Base-by-base conservation (phyloP, 1,284 basidiomycete genomes). In the Fomitiporia mediterranea region DNA sequence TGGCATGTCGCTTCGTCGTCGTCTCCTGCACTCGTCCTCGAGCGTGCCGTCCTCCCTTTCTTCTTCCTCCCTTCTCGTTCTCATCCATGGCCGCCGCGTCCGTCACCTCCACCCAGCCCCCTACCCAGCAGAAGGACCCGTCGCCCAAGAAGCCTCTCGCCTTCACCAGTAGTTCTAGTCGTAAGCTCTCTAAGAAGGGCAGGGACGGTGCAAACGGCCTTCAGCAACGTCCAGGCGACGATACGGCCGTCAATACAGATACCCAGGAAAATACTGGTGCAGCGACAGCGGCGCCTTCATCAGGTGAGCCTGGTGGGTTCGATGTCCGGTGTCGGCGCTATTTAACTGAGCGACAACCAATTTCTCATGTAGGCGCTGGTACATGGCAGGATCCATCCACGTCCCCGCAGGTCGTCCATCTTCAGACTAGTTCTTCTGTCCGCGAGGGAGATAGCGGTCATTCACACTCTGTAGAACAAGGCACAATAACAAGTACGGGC, bases 401-500 rank as follows among this genome's bases (percentile, higher is more conserved):
- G 27, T 27, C 49, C 42, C 43, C 53, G 6, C 46, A 53, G 19
- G 13, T 46, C n/a, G 37, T 28, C 25, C 13, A 27, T 4, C 37
- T 43, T 4, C 55, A 43, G 21, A 17, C 34, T 7, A 56, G 39
- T 21, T n/a, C 48, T 19, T 50, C 55, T n/a, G 51, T 48, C 27
- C 39, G 49, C 6, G 55, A 56, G 28, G 55, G 38, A 7, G 55
- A 56, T 15, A 50, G 55, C 25, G 48, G 55, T 21, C 38, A 50
- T 32, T 50, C 46, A 21, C 44, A 55, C 15, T 59, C 57, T 47
- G 48, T 42, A 47, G 57, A 59, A 39, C 57, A 59, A 38, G 53
- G 34, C 28, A 55, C 53, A 13, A 40, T 37, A 37, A 46, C 57
- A 9, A 51, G 34, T 27, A 39, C 40, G 3, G 56, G 40, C 6